Percentiles rank a stretch among this genome's conserved stretches.
Conservation (phyloP, 441 rosid species). For the Erysimum pusillum region DNA sequence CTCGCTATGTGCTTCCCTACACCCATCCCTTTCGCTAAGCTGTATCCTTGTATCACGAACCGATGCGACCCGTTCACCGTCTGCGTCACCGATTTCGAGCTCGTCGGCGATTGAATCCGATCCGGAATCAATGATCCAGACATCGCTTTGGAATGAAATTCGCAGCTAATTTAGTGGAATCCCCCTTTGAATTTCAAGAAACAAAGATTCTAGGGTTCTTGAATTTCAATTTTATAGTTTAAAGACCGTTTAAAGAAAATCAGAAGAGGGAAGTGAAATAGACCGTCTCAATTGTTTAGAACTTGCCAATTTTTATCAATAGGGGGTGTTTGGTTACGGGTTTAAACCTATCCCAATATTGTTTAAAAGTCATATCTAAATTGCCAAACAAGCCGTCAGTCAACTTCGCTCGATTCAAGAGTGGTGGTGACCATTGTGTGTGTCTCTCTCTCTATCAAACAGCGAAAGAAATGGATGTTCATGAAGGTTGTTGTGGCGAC, state of each 20-base stretch:
- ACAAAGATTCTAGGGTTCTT: conserved; percentile 42
- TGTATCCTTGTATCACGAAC: conserved; percentile 75
- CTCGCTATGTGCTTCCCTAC: conserved; percentile 74
- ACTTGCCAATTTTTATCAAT: not conserved
- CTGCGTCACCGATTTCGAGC: conserved; percentile 70
- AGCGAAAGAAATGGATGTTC: conserved; percentile 33
- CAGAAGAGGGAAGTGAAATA: conserved; percentile 36
- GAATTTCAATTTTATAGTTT: conserved; percentile 31
- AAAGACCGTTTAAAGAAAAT: conserved; percentile 27
- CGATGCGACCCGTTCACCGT: conserved; percentile 80
- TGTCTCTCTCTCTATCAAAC: conserved; percentile 1
- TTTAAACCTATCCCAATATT: not conserved
- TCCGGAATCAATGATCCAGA: conserved; percentile 41
- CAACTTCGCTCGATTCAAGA: conserved; percentile 25
- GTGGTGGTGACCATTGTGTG: not conserved
- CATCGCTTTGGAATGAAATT: conserved; percentile 25
- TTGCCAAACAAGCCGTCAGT: conserved; percentile 41
- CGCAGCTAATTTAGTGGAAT: not conserved
- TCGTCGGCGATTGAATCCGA: conserved; percentile 55
- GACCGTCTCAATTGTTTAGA: not conserved
- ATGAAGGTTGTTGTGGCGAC: conserved; percentile 35
- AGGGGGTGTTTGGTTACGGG: conserved; percentile 28
- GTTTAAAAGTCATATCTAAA: not conserved
- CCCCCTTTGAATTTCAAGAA: not conserved
- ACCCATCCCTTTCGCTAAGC: conserved; percentile 76